Percentiles rank a stretch among this genome's conserved stretches.
Evolutionary conservation across 352 stramenopile species (phyloP).

Genomic region (Lagenidium giganteum): DNA sequence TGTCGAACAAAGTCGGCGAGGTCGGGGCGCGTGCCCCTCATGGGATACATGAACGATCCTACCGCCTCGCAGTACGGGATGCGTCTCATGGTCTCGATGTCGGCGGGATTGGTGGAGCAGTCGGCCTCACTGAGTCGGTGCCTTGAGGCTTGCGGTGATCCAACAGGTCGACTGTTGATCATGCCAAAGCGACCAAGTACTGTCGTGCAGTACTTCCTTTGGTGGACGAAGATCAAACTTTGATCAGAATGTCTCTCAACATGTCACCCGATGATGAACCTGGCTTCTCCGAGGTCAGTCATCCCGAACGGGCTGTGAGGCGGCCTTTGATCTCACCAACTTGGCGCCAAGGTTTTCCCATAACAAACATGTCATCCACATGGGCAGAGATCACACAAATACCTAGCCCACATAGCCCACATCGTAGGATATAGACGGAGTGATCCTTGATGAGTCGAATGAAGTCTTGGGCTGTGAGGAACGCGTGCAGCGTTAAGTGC

Average conservation of each 20-base stretch:
- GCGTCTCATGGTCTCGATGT: slow-evolving; percentile 1
- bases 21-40: slow-evolving; percentile 14
- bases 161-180: not conserved
- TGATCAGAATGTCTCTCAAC: slow-evolving; percentile 1
- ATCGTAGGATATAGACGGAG: too few relatives aligned
- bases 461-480: slow-evolving; percentile 11
- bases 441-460: slow-evolving; percentile 7
- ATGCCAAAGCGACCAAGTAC: slow-evolving; percentile 5
- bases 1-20: slow-evolving; percentile 3
- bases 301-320: slow-evolving; percentile 5
- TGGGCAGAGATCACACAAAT: slow-evolving; percentile 11
- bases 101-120: not conserved
- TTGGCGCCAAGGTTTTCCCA: slow-evolving; percentile 1
- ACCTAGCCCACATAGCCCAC: too few relatives aligned
- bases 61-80: slow-evolving; percentile 12
- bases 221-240: slow-evolving; percentile 8
- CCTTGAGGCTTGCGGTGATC: not conserved
- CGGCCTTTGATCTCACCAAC: slow-evolving; percentile 1
- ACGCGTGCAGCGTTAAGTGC: slow-evolving; percentile 6
- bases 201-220: slow-evolving; percentile 11
- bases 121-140: not conserved
- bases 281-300: slow-evolving; percentile 1
- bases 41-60: slow-evolving; percentile 15
- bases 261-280: slow-evolving; percentile 8
- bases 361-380: slow-evolving; percentile 22